These are phyloP conservation scores for Cladosporium sp. DNA, from an alignment of 2,329 filamentous ascomycete species.

Conservation along the genomic window DNA sequence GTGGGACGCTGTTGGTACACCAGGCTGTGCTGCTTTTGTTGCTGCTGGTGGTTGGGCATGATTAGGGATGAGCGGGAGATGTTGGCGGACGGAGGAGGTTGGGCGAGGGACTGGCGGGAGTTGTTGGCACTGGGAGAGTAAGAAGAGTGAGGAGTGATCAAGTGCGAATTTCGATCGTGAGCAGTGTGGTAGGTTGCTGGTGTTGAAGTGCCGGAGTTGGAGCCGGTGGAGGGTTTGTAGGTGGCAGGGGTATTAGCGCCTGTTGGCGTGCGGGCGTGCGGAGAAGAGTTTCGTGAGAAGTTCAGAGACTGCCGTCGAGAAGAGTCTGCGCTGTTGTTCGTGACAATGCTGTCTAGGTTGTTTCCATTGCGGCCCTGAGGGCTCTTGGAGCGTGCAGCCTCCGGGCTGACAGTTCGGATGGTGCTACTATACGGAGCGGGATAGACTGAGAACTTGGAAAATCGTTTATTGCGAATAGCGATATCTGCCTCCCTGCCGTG, in stretches of 20 bases:
- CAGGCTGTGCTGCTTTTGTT: conserved; percentile 2
- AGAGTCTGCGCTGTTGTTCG: neutral
- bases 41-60: conserved; percentile 4
- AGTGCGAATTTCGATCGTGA: neutral
- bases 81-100: conserved; percentile 3
- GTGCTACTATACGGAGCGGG: conserved; percentile 5
- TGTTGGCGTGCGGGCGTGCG: neutral
- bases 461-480: conserved; percentile 7
- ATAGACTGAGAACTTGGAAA: conserved; percentile 9
- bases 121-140: neutral
- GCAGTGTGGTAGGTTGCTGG: conserved; percentile 12
- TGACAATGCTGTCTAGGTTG: neutral
- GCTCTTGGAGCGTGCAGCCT: conserved; percentile 1
- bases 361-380: neutral
- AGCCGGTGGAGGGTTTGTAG: conserved; percentile 2
- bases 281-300: conserved; percentile 8
- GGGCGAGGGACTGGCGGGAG: neutral
- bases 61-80: conserved; percentile 7
- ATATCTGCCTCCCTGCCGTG: conserved; percentile 5
- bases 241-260: conserved; percentile 3
- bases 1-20: neutral
- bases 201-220: conserved; percentile 2
- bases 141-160: neutral
- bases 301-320: conserved; percentile 7
- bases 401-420: conserved; percentile 7